Base-by-base conservation (phyloP, 139 green algal genomes). In the Chlorella sp. region DNA sequence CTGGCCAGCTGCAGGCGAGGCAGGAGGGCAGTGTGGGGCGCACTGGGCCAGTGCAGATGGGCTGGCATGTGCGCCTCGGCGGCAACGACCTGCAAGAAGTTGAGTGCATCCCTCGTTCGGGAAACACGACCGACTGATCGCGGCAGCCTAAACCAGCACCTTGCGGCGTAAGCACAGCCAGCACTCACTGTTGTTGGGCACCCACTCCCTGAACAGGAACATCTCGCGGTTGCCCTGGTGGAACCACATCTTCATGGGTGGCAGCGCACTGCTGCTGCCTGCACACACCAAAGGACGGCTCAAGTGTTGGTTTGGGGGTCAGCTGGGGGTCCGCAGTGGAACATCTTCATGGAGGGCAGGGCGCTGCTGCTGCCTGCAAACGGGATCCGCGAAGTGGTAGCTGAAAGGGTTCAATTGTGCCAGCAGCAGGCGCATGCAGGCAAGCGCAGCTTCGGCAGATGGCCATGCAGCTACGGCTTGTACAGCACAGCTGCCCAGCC, bases 161-260 rank as follows among this genome's bases (percentile, higher is more conserved):
- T 24, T 65, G 9, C 58, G 22, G 14, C 19, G 4, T 9, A 48
- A 2, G 68, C 41, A 20, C 14, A 8, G 32, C 30, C 8, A 34
- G 6, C 36, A 51, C 77, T 83, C 77, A 83, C 44, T 80, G 65
- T 20, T 70, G 80, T 32, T 62, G 26, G 86, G 86, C 41, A 89
- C 86, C 86, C 86, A 89, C 14, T 87, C 86, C 62, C 81, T 81
- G 65, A 89, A 86, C 7, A 89, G 74, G 60, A 89, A 64, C 19
- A 89, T 80, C 1, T 89, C 86, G n/a, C 46, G 43, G 2, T 72
- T 81, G 54, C 60, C 36, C 38, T 84, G 72, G 80, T 89, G 86
- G 36, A 89, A 46, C 73, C 73, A 89, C 86, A 89, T 89, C 60
- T 75, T 81, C 86, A 89, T 89, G 56, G 86, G 81, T 2, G 86